These are phyloP conservation scores for Helianthus annuus DNA, from an alignment of 129 eudicot genomes.

Conservation along the genomic window HanXRQr2.0-SUNRISE NC_035444.2:160031021-160031520, in stretches of 20 bases:
- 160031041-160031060: conserved; percentile 4
- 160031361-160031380: conserved; percentile 68
- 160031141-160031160: conserved; percentile 85
- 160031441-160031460: conserved; percentile 31
- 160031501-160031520: conserved; percentile 98
- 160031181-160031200: conserved; percentile 65
- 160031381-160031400: background rate
- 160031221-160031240: conserved; percentile 12
- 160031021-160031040: background rate
- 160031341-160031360: conserved; percentile 79
- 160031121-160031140: conserved; percentile 62
- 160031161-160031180: conserved; percentile 79
- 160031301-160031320: conserved; percentile 88
- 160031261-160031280: conserved; percentile 23
- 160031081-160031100: background rate
- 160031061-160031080: background rate
- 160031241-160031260: background rate
- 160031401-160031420: background rate
- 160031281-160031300: conserved; percentile 60
- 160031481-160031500: conserved; percentile 98
- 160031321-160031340: conserved; percentile 91
- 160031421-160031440: conserved; percentile 18
- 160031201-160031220: conserved; percentile 19
- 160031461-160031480: conserved; percentile 99
- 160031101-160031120: background rate